Percentiles rank a stretch among this genome's conserved stretches.
Conservation (phyloP, 371 early-diverging fungal genomes). For the Mucor plumbeus region DNA sequence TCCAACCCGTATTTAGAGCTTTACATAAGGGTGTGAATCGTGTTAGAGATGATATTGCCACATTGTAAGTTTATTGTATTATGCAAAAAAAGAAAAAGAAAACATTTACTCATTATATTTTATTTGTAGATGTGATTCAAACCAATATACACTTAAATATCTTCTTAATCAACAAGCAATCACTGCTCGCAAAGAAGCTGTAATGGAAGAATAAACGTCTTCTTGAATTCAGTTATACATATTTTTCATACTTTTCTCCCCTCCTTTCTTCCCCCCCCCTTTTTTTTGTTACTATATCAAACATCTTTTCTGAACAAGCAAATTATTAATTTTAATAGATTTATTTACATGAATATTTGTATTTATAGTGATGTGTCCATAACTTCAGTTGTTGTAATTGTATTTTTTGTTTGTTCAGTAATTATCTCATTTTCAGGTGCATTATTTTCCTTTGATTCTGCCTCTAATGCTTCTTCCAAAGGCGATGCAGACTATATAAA, state of each 20-base stretch:
- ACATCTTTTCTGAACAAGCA: neutral
- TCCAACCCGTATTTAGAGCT: constrained; percentile 77
- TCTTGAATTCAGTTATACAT: neutral
- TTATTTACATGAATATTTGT: constrained; percentile 1
- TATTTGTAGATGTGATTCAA: constrained; percentile 76
- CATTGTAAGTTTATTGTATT: constrained; percentile 65
- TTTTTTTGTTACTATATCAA: constrained; percentile 7
- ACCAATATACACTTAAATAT: constrained; percentile 79
- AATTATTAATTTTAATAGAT: neutral
- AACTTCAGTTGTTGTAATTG: neutral
- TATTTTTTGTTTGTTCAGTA: neutral
- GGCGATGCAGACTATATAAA: constrained; percentile 26
- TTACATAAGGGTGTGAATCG: constrained; percentile 78
- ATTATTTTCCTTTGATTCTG: constrained; percentile 12
- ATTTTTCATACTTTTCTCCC: neutral
- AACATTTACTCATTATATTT: neutral
- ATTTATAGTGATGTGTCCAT: constrained; percentile 30
- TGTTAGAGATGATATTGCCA: constrained; percentile 74
- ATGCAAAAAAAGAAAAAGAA: no score
- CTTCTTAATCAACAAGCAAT: constrained; percentile 57
- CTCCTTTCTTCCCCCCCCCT: neutral
- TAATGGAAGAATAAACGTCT: constrained; percentile 21
- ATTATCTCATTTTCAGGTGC: constrained; percentile 7
- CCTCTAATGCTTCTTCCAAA: constrained; percentile 28
- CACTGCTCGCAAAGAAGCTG: constrained; percentile 25